Conservation (phyloP, 331 rosid genomes). For the Pyrus hybrid region DNA sequence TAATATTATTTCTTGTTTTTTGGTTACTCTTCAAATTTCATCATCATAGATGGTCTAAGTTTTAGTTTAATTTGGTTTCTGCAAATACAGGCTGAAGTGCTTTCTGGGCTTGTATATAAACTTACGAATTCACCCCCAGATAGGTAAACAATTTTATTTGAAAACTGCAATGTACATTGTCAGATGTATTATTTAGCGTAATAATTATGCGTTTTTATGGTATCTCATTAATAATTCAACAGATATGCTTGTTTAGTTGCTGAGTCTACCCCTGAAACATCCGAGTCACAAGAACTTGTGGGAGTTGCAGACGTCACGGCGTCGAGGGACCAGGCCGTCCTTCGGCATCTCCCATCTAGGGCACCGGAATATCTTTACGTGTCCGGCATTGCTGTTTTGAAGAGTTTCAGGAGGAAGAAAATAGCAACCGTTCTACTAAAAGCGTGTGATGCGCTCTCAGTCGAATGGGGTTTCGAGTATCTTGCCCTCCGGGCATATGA, state of each 20-base stretch:
- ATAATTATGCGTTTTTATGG: too few relatives aligned
- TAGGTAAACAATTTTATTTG: constrained; percentile 32
- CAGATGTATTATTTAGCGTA: too few relatives aligned
- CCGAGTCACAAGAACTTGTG: constrained; percentile 36
- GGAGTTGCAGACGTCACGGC: constrained; percentile 75
- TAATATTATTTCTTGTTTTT: too few relatives aligned
- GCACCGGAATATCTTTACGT: constrained; percentile 64
- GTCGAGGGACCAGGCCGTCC: constrained; percentile 45
- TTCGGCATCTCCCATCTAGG: constrained; percentile 47
- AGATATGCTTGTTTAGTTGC: constrained; percentile 95
- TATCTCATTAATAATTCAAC: background rate
- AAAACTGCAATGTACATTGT: background rate
- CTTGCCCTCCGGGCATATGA: constrained; percentile 81
- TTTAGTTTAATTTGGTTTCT: background rate
- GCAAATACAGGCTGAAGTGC: constrained; percentile 69
- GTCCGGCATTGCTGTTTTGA: constrained; percentile 86
- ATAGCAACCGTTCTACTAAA: constrained; percentile 54
- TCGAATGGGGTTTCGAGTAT: constrained; percentile 61
- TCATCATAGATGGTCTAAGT: too few relatives aligned
- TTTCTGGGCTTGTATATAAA: constrained; percentile 70
- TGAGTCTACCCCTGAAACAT: constrained; percentile 26
- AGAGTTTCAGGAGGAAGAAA: constrained; percentile 87
- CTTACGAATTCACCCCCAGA: constrained; percentile 54
- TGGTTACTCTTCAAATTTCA: too few relatives aligned
- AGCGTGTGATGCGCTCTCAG: constrained; percentile 58